phyloP scores from a whole-genome alignment of 2,329 filamentous ascomycete species.

The Epichloe coenophiala region DNA sequence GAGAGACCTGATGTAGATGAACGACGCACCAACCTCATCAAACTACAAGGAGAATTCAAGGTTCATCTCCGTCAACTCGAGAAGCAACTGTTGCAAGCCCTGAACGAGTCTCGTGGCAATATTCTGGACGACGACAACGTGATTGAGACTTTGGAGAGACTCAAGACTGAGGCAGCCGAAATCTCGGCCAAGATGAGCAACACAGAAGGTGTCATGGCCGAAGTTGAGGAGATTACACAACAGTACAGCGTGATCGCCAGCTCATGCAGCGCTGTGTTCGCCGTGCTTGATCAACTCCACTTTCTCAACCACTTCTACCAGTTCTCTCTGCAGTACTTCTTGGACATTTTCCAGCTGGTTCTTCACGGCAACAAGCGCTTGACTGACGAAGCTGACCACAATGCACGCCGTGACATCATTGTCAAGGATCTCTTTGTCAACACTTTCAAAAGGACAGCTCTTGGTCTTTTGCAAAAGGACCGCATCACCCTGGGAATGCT shows the following conservation, averaged over 20 bases:
- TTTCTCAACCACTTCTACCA: constrained; percentile 99
- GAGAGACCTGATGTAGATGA: constrained; percentile 96
- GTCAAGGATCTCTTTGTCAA: constrained; percentile 84
- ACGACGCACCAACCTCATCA: constrained; percentile 91
- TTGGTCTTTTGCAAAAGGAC: constrained; percentile 80
- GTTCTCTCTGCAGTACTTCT: constrained; percentile 95
- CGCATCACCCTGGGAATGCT: constrained; percentile 89
- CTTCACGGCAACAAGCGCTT: constrained; percentile 68
- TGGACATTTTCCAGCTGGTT: constrained; percentile 92
- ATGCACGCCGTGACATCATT: constrained; percentile 74
- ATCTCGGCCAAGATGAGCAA: constrained; percentile 94
- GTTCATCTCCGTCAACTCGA: constrained; percentile 93
- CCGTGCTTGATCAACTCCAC: constrained; percentile 90
- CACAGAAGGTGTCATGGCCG: constrained; percentile 94
- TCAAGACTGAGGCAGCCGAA: constrained; percentile 94
- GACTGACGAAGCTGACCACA: constrained; percentile 57
- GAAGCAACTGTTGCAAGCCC: constrained; percentile 81
- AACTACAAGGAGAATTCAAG: constrained; percentile 97
- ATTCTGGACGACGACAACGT: constrained; percentile 97
- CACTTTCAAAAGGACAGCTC: constrained; percentile 83
- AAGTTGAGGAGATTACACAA: constrained; percentile 89
- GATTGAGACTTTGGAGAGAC: constrained; percentile 90
- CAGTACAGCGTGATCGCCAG: constrained; percentile 88
- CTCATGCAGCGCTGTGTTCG: constrained; percentile 94
- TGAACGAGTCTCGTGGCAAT: constrained; percentile 95